Evolutionary conservation across 2,329 filamentous ascomycete species (phyloP).

Genomic region (Penicillium sp.): DNA sequence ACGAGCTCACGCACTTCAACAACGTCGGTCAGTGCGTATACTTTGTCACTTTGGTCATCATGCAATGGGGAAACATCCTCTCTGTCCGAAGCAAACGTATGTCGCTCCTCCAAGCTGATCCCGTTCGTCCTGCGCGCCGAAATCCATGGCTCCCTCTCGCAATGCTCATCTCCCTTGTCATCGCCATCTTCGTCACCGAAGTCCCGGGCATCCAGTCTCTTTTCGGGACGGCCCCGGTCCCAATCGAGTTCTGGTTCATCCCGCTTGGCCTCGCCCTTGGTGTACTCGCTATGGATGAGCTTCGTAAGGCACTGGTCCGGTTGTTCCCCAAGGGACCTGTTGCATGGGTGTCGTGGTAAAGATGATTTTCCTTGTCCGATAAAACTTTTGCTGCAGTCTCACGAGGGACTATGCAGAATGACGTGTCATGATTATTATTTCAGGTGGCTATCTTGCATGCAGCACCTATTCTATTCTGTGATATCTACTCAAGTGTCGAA

Average conservation of each 20-base stretch:
- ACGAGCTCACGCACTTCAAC: conserved; percentile 50
- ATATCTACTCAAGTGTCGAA: background rate
- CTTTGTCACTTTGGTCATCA: conserved; percentile 54
- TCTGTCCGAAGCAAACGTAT: conserved; percentile 52
- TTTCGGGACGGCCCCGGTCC: conserved; percentile 51
- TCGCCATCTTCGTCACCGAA: conserved; percentile 56
- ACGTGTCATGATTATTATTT: background rate
- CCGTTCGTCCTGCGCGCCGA: conserved; percentile 46
- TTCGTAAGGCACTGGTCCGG: conserved; percentile 52
- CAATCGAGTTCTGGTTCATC: conserved; percentile 54
- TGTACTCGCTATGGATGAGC: conserved; percentile 53
- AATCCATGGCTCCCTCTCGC: conserved; percentile 52
- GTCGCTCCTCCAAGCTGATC: conserved; percentile 53
- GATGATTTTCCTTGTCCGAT: background rate
- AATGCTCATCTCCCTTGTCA: conserved; percentile 49
- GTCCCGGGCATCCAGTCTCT: conserved; percentile 50
- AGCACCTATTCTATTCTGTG: background rate
- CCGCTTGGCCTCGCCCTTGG: conserved; percentile 52
- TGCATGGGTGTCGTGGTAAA: conserved; percentile 52
- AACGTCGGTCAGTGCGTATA: conserved; percentile 53
- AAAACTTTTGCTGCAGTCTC: background rate
- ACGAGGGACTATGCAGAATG: background rate
- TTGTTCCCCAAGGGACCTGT: conserved; percentile 46
- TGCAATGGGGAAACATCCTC: conserved; percentile 56
- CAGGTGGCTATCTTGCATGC: background rate